Evolutionary conservation across 495 filamentous ascomycete genomes (phyloP).

Genomic region (Talaromyces nanjingensis): DNA sequence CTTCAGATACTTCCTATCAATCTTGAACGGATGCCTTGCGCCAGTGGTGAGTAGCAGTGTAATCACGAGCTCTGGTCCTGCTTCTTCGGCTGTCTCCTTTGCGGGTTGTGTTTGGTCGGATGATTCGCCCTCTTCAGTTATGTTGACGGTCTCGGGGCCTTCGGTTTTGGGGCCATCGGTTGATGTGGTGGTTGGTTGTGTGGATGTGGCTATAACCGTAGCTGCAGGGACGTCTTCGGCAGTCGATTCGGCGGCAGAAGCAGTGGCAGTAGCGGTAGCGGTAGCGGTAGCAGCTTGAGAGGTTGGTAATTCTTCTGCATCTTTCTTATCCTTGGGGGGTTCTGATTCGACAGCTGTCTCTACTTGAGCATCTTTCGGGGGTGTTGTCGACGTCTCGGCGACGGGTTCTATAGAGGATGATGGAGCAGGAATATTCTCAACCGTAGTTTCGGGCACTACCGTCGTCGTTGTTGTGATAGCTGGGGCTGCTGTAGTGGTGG

Average conservation of each 20-base stretch:
- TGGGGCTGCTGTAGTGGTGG: not conserved
- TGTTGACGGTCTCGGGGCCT: not conserved
- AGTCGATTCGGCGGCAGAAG: not conserved
- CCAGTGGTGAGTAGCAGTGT: slow-evolving; percentile 76
- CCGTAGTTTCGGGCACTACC: not conserved
- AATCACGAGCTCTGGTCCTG: slow-evolving; percentile 46
- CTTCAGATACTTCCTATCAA: slow-evolving; percentile 76
- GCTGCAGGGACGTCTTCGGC: not conserved
- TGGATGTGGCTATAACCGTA: not conserved
- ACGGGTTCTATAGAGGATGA: not conserved
- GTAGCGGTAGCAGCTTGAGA: not conserved
- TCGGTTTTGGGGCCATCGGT: not conserved
- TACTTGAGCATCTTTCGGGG: not conserved
- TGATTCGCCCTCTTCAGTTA: slow-evolving; percentile 25
- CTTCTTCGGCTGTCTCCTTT: slow-evolving; percentile 35
- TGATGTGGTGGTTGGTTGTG: not conserved
- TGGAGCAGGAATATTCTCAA: not conserved
- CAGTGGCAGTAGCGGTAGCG: not conserved
- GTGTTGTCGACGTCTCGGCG: not conserved
- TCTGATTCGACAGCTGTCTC: not conserved
- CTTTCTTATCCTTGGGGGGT: not conserved
- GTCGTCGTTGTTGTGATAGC: not conserved
- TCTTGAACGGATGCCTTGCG: slow-evolving; percentile 76
- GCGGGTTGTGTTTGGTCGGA: slow-evolving; percentile 22
- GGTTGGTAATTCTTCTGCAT: not conserved